phyloP scores from a whole-genome alignment of 305 asterid genomes.

The Solanum chacoense region DNA sequence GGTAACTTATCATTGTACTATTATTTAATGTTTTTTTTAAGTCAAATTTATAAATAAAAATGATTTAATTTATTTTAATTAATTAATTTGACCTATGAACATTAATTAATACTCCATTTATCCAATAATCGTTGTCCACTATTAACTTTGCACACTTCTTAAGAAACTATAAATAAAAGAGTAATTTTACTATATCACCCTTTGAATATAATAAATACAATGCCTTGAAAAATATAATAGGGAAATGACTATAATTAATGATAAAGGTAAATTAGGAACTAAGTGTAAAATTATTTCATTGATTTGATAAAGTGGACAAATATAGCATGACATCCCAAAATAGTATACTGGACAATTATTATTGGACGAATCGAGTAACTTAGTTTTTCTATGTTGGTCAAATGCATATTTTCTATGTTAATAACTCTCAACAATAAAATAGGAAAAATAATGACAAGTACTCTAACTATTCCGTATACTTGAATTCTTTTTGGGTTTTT shows the following conservation, averaged over 20 bases:
- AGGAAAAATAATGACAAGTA: not conserved
- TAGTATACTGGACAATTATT: not conserved
- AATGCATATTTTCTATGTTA: not conserved
- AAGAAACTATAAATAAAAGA: too few species aligned
- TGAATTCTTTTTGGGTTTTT: not conserved
- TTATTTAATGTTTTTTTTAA: too few species aligned
- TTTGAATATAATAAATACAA: not conserved
- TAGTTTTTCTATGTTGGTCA: too few species aligned
- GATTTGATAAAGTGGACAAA: not conserved
- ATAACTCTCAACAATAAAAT: not conserved
- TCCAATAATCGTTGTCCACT: too few species aligned
- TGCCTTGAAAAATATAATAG: not conserved
- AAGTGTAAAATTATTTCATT: not conserved
- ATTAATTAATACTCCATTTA: too few species aligned
- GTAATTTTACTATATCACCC: not conserved
- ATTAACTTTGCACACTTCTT: not conserved
- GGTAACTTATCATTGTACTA: not conserved
- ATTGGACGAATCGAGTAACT: not conserved
- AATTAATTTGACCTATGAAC: too few species aligned
- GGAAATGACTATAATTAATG: not conserved
- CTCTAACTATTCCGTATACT: not conserved
- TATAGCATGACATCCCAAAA: not conserved
- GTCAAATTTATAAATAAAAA: too few species aligned
- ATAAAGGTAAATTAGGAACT: too few species aligned
- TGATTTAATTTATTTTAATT: too few species aligned